Evolutionary conservation across 805 yeast species (phyloP).

Genomic region (Cyberlindnera nakhonratchasimensis): DNA sequence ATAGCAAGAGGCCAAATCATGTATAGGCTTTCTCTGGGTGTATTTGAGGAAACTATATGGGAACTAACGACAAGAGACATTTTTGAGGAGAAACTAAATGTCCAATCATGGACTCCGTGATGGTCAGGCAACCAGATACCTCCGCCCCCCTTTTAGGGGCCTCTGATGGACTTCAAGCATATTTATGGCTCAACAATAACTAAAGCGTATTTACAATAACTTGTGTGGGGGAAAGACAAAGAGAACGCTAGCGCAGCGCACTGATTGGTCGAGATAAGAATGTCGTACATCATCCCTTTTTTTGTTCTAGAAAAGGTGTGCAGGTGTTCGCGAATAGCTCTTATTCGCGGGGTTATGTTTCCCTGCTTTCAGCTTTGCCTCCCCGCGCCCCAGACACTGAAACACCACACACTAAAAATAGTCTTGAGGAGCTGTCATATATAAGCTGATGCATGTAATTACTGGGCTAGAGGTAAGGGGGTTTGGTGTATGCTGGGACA

Average conservation of each 20-base stretch:
- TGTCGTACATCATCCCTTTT: neutral
- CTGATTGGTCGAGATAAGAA: constrained; percentile 14
- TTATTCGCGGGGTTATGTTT: neutral
- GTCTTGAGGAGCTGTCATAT: neutral
- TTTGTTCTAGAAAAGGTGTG: neutral
- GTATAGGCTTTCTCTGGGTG: no score
- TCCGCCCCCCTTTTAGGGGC: no score
- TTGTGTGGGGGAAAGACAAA: neutral
- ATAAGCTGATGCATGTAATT: no score
- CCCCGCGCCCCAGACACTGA: neutral
- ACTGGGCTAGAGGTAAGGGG: neutral
- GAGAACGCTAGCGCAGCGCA: neutral
- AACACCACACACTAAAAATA: neutral
- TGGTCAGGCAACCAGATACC: constrained; percentile 2
- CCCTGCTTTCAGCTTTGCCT: no score
- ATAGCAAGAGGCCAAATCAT: no score
- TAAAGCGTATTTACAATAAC: no score
- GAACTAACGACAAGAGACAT: neutral
- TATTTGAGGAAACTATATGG: no score
- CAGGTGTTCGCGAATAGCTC: neutral
- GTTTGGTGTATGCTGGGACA: no score
- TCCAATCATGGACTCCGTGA: neutral
- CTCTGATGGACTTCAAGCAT: no score
- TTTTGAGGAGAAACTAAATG: constrained; percentile 1
- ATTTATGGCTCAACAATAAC: no score